These are phyloP conservation scores for Saussurea involucrata DNA, from an alignment of 129 eudicot species.

Conservation along the genomic window DNA sequence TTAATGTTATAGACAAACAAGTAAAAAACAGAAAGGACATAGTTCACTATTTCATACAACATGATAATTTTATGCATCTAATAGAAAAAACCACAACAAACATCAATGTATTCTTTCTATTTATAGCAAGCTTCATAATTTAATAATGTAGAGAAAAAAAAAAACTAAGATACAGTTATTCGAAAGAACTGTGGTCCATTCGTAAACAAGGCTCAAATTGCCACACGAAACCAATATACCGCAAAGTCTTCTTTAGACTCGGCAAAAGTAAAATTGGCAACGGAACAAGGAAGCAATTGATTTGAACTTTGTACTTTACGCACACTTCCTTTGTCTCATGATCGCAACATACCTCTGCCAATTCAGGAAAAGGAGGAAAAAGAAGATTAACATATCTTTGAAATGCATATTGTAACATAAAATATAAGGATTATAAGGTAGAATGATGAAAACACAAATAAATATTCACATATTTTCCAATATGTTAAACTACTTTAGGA, in stretches of 20 bases:
- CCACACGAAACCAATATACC: neutral
- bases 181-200: conserved; percentile 9
- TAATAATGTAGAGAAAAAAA: neutral
- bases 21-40: neutral
- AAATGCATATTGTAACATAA: neutral
- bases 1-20: too few species aligned
- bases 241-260: neutral
- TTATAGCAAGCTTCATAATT: neutral
- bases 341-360: neutral
- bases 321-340: conserved; percentile 2
- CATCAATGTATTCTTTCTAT: conserved; percentile 10
- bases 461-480: neutral
- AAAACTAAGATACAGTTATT: neutral
- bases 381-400: neutral
- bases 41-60: neutral
- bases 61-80: neutral
- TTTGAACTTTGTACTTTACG: neutral
- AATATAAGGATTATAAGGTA: neutral
- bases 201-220: neutral
- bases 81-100: neutral
- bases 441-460: neutral
- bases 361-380: conserved; percentile 3
- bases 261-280: neutral
- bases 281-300: neutral
- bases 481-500: neutral